These are phyloP conservation scores for Nigrospora oryzae DNA, from an alignment of 2,329 filamentous ascomycete species.

Conservation along the genomic window DNA sequence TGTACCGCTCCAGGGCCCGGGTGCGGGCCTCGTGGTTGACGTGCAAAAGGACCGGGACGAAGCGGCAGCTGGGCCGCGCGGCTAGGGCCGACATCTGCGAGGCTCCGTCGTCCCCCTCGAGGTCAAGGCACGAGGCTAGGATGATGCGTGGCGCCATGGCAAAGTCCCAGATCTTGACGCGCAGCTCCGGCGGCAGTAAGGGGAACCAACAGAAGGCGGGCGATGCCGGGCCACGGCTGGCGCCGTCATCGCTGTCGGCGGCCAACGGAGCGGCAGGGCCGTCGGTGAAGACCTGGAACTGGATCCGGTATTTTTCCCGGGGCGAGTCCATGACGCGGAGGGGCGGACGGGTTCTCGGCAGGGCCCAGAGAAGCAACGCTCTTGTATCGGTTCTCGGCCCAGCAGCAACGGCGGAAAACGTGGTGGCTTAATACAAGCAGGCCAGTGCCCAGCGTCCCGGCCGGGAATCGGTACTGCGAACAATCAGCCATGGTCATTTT, in stretches of 20 bases:
- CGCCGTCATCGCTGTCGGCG: not conserved
- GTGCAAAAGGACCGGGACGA: slow-evolving; percentile 33
- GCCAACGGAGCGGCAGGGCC: not conserved
- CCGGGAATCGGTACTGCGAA: too few relatives aligned
- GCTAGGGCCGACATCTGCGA: slow-evolving; percentile 3
- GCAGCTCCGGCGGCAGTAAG: slow-evolving; percentile 36
- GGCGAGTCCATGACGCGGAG: too few relatives aligned
- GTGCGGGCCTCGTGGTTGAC: slow-evolving; percentile 32
- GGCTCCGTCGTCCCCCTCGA: slow-evolving; percentile 1
- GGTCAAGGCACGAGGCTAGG: slow-evolving; percentile 28
- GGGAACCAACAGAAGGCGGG: slow-evolving; percentile 23
- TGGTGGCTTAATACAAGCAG: too few relatives aligned
- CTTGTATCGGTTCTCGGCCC: too few relatives aligned
- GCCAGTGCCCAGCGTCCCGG: too few relatives aligned
- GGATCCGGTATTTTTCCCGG: not conserved
- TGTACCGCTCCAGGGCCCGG: slow-evolving; percentile 33
- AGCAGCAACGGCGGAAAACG: too few relatives aligned
- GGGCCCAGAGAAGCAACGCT: too few relatives aligned
- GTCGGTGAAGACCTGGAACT: not conserved
- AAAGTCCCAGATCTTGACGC: slow-evolving; percentile 37
- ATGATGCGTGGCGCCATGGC: slow-evolving; percentile 36
- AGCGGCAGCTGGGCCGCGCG: slow-evolving; percentile 13
- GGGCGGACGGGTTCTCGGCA: too few relatives aligned
- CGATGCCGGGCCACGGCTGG: not conserved
- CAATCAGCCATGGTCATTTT: too few relatives aligned